Conservation (phyloP, 257 asterid genomes). For the Phtheirospermum japonicum region DNA sequence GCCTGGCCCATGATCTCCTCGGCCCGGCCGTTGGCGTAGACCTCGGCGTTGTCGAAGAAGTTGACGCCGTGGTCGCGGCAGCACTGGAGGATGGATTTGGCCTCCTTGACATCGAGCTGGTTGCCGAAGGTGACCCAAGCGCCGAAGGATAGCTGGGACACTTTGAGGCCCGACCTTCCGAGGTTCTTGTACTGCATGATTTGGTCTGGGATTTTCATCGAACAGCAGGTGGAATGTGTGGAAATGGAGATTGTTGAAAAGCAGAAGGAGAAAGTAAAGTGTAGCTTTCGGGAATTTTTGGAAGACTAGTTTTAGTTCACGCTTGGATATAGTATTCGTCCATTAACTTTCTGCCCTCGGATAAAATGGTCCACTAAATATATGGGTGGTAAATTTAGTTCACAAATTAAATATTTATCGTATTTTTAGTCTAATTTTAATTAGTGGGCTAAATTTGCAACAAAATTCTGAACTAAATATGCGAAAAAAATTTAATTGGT, state of each 20-base stretch:
- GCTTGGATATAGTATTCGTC: too few species aligned
- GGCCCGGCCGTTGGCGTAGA: constrained; percentile 93
- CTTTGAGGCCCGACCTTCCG: constrained; percentile 91
- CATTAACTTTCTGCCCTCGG: too few species aligned
- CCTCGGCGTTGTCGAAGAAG: constrained; percentile 98
- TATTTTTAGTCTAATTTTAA: too few species aligned
- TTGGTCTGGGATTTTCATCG: constrained; percentile 51
- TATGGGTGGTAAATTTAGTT: too few species aligned
- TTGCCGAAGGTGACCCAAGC: constrained; percentile 99
- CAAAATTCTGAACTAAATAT: too few species aligned
- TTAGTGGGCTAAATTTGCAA: too few species aligned
- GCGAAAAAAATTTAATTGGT: too few species aligned
- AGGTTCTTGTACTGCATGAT: constrained; percentile 87
- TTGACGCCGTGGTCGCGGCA: constrained; percentile 93
- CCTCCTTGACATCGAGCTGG: constrained; percentile 93
- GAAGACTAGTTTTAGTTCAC: too few species aligned
- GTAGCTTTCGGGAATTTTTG: too few species aligned
- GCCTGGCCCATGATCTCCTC: constrained; percentile 99
- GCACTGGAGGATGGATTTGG: constrained; percentile 85
- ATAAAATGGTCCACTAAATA: too few species aligned
- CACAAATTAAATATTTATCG: too few species aligned
- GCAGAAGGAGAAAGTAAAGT: too few species aligned
- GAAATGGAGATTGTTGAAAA: not conserved
- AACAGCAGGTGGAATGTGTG: constrained; percentile 25
- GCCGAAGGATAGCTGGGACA: constrained; percentile 88